phyloP scores from a whole-genome alignment of 805 yeast genomes.

The Wickerhamiella occidentalis region DNA sequence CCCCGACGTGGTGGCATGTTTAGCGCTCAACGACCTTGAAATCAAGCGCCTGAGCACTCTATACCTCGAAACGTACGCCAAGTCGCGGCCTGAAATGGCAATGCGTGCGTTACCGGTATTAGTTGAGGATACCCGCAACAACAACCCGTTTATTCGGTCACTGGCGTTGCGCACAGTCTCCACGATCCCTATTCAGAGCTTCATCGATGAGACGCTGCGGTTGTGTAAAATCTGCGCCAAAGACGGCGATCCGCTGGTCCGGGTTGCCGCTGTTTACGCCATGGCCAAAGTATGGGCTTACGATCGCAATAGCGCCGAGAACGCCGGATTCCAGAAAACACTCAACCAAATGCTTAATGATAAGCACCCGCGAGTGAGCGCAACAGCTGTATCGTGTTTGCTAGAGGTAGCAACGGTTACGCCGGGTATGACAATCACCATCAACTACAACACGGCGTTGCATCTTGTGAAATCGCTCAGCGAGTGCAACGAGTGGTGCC shows the following conservation, averaged over 20 bases:
- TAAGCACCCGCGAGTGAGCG: conserved; percentile 45
- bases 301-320: conserved; percentile 37
- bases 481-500: conserved; percentile 55
- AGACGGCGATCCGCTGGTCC: conserved; percentile 46
- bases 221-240: conserved; percentile 30
- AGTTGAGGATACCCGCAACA: conserved; percentile 37
- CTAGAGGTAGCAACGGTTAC: conserved; percentile 49
- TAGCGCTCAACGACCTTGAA: conserved; percentile 46
- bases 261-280: conserved; percentile 58
- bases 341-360: conserved; percentile 48
- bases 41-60: conserved; percentile 60
- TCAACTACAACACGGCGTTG: conserved; percentile 39
- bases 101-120: conserved; percentile 44
- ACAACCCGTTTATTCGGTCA: conserved; percentile 39
- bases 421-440: conserved; percentile 38
- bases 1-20: conserved; percentile 48
- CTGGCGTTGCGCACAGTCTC: conserved; percentile 55
- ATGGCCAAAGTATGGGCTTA: conserved; percentile 55
- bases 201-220: conserved; percentile 35
- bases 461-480: conserved; percentile 32
- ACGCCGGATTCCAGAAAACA: conserved; percentile 34
- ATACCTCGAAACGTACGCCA: conserved; percentile 49
- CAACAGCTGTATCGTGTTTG: conserved; percentile 61
- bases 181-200: conserved; percentile 45
- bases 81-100: conserved; percentile 45